Base-by-base conservation (phyloP, 306 rosid genomes). In the Lathyrus tuberosus region DNA sequence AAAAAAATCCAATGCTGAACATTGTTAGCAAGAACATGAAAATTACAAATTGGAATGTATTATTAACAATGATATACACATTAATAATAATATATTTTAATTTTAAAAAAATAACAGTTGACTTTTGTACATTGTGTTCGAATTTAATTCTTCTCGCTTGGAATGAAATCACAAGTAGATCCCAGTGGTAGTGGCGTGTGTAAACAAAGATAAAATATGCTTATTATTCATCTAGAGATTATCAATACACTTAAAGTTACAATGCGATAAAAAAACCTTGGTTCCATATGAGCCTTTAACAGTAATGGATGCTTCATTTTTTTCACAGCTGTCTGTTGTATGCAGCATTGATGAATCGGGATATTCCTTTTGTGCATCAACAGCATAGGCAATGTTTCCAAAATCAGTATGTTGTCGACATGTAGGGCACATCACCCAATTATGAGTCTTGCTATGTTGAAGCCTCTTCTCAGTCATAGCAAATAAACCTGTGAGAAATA, bases 341-440 rank as follows among this genome's bases (percentile, higher is more conserved):
- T 67, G 80, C 59, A 56, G 78, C 72, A 74, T 62, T 60, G 87
- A 74, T 30, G 90, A 74, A 76, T 67, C 48, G 79, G 77, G 75
- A 73, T 82, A 65, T 77, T 84, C 86, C 20, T 77, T 81, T 72
- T 81, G 80, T 42, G 77, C 65, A 77, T 94, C 97, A 85, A 84
- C 92, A 51, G 90, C 97, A 83, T 82, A 90, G 20, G 97, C 97
- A 78, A 90, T 94, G 85, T 87, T 88, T 42, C 85, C 90, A 78
- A 86, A 84, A 80, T 90, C 92, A 3, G 92, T 88, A 73, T 80
- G 96, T 70, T 90, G 97, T 68, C 97, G 92, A 75, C 98, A 94
- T 66, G 97, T 94, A 42, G 98, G 97, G 81, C 98, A 90, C 86
- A 84, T 88, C 70, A 94, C 90, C 97, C 97, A 90, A 78, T 84